phyloP scores from a whole-genome alignment of 1,139 yeast species.

The Scheffersomyces insectosa region DNA sequence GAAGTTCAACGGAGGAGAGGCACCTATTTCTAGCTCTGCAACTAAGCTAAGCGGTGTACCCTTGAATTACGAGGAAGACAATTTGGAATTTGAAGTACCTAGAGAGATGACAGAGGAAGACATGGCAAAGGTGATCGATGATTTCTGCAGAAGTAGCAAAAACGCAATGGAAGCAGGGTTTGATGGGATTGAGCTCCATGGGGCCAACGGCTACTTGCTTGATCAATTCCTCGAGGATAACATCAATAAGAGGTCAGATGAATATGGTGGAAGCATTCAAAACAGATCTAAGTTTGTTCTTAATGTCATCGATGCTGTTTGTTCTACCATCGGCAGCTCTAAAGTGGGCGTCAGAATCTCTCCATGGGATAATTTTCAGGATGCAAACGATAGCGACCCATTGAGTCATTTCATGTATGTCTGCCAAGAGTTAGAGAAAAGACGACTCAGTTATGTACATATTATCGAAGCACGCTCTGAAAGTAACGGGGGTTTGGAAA shows the following conservation, averaged over 20 bases:
- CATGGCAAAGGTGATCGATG: conserved; percentile 9
- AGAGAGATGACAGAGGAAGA: conserved; percentile 12
- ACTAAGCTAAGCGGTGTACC: conserved; percentile 28
- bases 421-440: conserved; percentile 16
- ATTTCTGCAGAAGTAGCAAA: conserved; percentile 34
- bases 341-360: conserved; percentile 23
- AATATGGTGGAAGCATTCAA: conserved; percentile 42
- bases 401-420: conserved; percentile 11
- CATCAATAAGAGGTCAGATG: conserved; percentile 37
- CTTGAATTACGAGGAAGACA: conserved; percentile 16
- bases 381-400: conserved; percentile 15
- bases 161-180: conserved; percentile 30
- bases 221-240: conserved; percentile 36
- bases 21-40: conserved; percentile 27
- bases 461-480: conserved; percentile 23
- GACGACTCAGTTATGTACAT: conserved; percentile 24
- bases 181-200: conserved; percentile 40
- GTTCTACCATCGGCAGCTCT: conserved; percentile 31
- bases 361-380: conserved; percentile 23
- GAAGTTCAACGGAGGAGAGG: background rate
- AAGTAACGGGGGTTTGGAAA: conserved; percentile 17
- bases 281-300: conserved; percentile 30
- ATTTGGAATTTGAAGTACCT: conserved; percentile 1
- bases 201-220: conserved; percentile 30
- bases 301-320: conserved; percentile 25